phyloP scores from a whole-genome alignment of 495 filamentous ascomycete species.

The Hyphodiscus hymeniophilus region DNA sequence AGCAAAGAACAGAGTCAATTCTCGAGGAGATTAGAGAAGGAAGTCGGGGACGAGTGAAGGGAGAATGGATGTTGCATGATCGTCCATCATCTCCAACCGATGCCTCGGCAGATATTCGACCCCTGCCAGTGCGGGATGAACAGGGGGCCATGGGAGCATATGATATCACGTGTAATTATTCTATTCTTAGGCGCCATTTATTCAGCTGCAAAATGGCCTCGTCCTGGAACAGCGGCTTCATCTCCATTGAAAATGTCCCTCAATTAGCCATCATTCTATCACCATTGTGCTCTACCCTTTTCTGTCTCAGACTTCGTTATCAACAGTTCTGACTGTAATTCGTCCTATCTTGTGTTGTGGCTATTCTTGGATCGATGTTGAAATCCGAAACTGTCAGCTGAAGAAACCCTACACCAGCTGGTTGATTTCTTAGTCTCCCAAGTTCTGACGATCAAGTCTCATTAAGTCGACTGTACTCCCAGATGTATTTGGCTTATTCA shows the following conservation, averaged over 20 bases:
- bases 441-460: too few relatives aligned
- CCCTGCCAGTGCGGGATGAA: neutral
- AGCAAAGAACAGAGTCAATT: too few relatives aligned
- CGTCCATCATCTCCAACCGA: neutral
- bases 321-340: too few relatives aligned
- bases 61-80: neutral
- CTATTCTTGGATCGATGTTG: too few relatives aligned
- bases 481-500: too few relatives aligned
- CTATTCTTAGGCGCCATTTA: neutral
- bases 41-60: neutral
- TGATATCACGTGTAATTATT: too few relatives aligned
- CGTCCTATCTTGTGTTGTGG: too few relatives aligned
- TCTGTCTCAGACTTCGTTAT: neutral
- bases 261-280: constrained; percentile 16
- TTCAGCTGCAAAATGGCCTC: neutral
- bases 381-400: neutral
- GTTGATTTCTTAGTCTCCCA: neutral
- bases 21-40: too few relatives aligned
- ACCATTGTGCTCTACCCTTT: neutral
- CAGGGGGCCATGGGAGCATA: too few relatives aligned
- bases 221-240: neutral
- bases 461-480: too few relatives aligned
- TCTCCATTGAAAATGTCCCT: constrained; percentile 16
- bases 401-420: neutral
- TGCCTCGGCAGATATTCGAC: neutral